Evolutionary conservation across 768 basidiomycete species (phyloP), one percentile per base, ranked within the genome.

Genomic region (Hydnomerulius pinastri): DNA sequence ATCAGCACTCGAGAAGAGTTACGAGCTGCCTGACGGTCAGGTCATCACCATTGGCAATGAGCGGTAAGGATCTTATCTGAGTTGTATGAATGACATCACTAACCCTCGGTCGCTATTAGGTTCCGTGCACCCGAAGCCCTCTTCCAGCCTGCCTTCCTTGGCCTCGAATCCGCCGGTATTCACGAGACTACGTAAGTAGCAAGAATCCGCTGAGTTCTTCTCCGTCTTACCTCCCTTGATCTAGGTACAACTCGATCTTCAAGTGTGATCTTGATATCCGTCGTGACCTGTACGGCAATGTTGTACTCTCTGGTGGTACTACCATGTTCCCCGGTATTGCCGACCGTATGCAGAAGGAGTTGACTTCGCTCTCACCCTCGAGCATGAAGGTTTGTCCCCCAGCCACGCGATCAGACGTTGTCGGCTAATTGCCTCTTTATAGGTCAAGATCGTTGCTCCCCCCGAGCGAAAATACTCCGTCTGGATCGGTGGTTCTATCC

Each of bases 291-390:
- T 68, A 68, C 10, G 67, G 67, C n/a, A 68, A 68, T 12, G 67
- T 70, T n/a, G 71, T 70, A 12, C 72, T 83, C 61, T 80, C 80
- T 51, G 92, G 92, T 65, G 92, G 92, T 66, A 90, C 90, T 55
- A 93, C 91, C 65, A 94, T 95, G 92, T 94, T 93, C 88, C 86
- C 90, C 60, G 93, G 92, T 77, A 94, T 96, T 62, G 83, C 92
- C 60, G 93, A 96, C 73, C 88, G 93, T 63, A 91, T 96, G 90
- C 89, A 92, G 71, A 93, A 92, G 79, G 92, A 96, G 75, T 77
- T 96, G 67, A 88, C 88, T 18, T 76, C 86, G 18, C 78, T 94
- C 58, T 59, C 66, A 29, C 92, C 93, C 23, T 80, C 88, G 50
- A 90, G 87, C 74, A 88, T 95, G 88, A 95, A 93, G 84, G 79